These are phyloP conservation scores for Citrullus mucosospermus DNA, from an alignment of 306 rosid species.

Conservation along the genomic window DNA sequence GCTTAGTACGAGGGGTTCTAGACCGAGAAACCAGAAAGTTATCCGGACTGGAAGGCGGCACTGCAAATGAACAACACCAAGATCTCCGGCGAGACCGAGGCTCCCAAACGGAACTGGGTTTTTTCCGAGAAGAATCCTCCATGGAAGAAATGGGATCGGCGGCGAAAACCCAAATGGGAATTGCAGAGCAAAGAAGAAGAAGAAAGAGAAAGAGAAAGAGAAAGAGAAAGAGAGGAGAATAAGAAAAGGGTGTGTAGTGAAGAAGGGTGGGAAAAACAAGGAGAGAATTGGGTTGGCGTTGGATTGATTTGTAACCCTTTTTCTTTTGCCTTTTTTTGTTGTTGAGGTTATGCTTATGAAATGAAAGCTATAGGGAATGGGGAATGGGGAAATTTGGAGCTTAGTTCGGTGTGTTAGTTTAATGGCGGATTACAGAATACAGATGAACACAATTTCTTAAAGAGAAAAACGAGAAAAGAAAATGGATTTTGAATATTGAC, in stretches of 20 bases:
- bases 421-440: slow-evolving; percentile 3
- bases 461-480: too few species aligned
- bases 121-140: slow-evolving; percentile 36
- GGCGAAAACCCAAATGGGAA: background rate
- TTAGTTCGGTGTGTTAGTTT: slow-evolving; percentile 12
- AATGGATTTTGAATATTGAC: background rate
- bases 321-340: background rate
- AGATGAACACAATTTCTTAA: background rate
- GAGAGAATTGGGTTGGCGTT: background rate
- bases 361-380: background rate
- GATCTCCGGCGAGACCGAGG: slow-evolving; percentile 30
- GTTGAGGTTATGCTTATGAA: background rate
- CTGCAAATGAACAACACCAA: slow-evolving; percentile 80
- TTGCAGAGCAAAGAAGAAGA: background rate
- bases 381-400: slow-evolving; percentile 11
- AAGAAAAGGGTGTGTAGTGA: background rate
- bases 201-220: background rate
- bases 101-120: slow-evolving; percentile 7
- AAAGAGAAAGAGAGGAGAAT: background rate
- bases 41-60: slow-evolving; percentile 84
- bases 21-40: slow-evolving; percentile 18
- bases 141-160: slow-evolving; percentile 8
- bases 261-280: background rate
- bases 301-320: too few species aligned
- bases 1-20: slow-evolving; percentile 25